Percentiles rank a stretch among this genome's conserved stretches.
phyloP scores from a whole-genome alignment of 1,284 basidiomycete species.

The Thelephora terrestris region DNA sequence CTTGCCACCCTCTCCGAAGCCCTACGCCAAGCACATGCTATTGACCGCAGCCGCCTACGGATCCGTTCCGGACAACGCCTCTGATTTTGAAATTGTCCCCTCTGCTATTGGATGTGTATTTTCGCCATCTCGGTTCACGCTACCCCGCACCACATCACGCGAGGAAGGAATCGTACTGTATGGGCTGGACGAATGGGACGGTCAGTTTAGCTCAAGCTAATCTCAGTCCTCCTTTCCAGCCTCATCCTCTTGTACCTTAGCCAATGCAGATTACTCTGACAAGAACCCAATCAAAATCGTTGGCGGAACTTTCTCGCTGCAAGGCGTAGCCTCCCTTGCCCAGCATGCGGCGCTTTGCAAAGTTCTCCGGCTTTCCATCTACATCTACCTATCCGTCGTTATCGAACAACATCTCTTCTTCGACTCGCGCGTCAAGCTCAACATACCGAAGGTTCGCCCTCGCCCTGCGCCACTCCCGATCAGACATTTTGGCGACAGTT shows the following conservation, averaged over 20 bases:
- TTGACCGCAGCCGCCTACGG: slow-evolving; percentile 35
- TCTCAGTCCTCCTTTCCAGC: background rate
- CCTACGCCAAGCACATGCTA: slow-evolving; percentile 34
- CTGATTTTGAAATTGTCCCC: slow-evolving; percentile 31
- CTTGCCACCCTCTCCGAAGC: slow-evolving; percentile 19
- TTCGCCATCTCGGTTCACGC: slow-evolving; percentile 27
- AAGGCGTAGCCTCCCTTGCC: slow-evolving; percentile 29
- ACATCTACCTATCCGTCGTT: slow-evolving; percentile 44
- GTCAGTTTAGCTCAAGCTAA: slow-evolving; percentile 22
- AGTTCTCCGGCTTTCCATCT: slow-evolving; percentile 45
- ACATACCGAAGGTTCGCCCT: slow-evolving; percentile 26
- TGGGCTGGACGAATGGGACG: slow-evolving; percentile 40
- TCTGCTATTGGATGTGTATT: slow-evolving; percentile 37
- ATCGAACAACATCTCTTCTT: slow-evolving; percentile 52
- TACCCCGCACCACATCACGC: slow-evolving; percentile 26
- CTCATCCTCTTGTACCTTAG: background rate
- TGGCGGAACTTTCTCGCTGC: slow-evolving; percentile 50
- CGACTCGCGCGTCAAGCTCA: slow-evolving; percentile 37
- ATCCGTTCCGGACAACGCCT: slow-evolving; percentile 27
- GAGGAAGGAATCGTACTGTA: slow-evolving; percentile 30
- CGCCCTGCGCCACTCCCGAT: slow-evolving; percentile 13
- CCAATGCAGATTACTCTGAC: slow-evolving; percentile 6
- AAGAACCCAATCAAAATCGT: slow-evolving; percentile 29
- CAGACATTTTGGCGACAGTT: slow-evolving; percentile 5
- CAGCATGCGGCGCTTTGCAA: slow-evolving; percentile 36